Evolutionary conservation across 2,329 filamentous ascomycete species (phyloP).

Genomic region (Neurospora crassa): DNA sequence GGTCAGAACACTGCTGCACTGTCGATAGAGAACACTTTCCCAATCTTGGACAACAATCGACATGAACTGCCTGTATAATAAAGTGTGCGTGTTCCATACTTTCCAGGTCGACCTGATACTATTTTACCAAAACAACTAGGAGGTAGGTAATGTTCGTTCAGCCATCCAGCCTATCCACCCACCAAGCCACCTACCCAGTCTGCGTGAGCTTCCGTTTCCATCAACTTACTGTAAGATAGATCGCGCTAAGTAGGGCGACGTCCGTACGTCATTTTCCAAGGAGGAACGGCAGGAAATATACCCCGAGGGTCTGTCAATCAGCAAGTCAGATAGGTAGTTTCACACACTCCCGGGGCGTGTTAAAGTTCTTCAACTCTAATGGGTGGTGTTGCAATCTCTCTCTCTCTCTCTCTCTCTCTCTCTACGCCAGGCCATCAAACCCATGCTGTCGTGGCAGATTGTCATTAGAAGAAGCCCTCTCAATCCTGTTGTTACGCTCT

Average conservation of each 20-base stretch:
- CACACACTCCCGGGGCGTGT: not conserved
- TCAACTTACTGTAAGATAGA: not conserved
- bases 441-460: not conserved
- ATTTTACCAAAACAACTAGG: not conserved
- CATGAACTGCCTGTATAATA: not conserved
- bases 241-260: not conserved
- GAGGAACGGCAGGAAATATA: not conserved
- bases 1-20: not conserved
- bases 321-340: not conserved
- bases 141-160: not conserved
- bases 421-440: not conserved
- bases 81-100: not conserved
- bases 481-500: not conserved
- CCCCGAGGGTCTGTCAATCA: not conserved
- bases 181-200: not conserved
- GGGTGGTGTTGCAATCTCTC: too few relatives aligned
- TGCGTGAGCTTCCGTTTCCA: not conserved
- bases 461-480: not conserved
- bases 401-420: too few relatives aligned
- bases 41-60: not conserved
- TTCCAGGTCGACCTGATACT: not conserved
- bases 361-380: not conserved
- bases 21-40: not conserved
- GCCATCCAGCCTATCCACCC: not conserved
- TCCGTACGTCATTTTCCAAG: not conserved